Evolutionary conservation across 495 filamentous ascomycete species (phyloP).

Genomic region (Lasiosphaeris hirsuta): DNA sequence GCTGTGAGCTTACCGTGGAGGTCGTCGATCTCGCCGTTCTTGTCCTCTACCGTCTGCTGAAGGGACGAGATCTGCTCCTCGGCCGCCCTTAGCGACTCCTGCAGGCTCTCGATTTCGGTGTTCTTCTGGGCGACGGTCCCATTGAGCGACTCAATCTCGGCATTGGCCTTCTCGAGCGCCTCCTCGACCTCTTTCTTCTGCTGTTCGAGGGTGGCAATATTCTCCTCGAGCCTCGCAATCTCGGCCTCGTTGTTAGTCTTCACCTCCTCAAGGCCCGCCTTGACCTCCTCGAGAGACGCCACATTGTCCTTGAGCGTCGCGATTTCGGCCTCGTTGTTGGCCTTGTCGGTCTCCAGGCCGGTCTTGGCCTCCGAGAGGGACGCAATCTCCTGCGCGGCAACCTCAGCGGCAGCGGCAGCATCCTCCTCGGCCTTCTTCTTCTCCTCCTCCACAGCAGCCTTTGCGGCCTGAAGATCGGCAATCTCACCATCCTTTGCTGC

Average conservation of each 20-base stretch:
- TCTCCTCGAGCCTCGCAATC: constrained; percentile 23
- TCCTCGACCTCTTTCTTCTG: constrained; percentile 28
- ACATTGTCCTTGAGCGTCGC: constrained; percentile 12
- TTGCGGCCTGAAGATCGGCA: constrained; percentile 21
- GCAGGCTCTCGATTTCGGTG: constrained; percentile 27
- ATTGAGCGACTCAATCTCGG: constrained; percentile 28
- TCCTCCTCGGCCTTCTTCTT: constrained; percentile 25
- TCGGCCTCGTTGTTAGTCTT: constrained; percentile 28
- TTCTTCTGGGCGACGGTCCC: constrained; percentile 20
- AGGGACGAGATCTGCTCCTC: constrained; percentile 30
- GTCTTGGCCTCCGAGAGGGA: constrained; percentile 22
- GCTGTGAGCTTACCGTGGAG: constrained; percentile 26
- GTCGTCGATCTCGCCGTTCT: constrained; percentile 26
- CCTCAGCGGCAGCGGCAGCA: constrained; percentile 26
- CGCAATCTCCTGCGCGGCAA: constrained; percentile 27
- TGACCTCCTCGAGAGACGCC: constrained; percentile 13
- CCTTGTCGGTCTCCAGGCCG: constrained; percentile 14
- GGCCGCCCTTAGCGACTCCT: constrained; percentile 25
- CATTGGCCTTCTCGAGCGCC: constrained; percentile 22
- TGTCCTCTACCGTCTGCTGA: constrained; percentile 31
- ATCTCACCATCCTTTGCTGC: constrained; percentile 11
- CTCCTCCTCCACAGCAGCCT: constrained; percentile 24
- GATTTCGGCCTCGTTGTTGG: constrained; percentile 18
- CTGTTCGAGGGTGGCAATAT: constrained; percentile 20
- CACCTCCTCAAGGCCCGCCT: constrained; percentile 22